These are phyloP conservation scores for Suhomyces kilbournensis DNA, from an alignment of 805 yeast species.

Conservation along the genomic window DNA sequence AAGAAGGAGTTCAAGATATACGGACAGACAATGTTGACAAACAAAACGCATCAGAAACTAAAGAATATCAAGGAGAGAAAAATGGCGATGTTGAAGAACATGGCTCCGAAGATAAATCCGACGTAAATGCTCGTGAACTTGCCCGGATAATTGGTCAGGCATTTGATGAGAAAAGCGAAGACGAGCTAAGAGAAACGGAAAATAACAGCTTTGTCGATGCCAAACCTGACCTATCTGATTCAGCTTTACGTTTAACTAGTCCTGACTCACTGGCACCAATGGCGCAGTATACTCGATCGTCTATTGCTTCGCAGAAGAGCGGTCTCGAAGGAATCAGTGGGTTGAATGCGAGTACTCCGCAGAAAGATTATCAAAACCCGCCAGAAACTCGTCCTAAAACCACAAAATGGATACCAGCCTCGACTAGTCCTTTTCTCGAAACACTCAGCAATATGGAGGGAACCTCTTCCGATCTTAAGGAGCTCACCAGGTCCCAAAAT, in stretches of 20 bases:
- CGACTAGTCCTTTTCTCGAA: constrained; percentile 12
- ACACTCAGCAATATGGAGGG: constrained; percentile 28
- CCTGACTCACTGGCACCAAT: constrained; percentile 5
- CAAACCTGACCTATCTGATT: background rate
- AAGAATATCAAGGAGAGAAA: background rate
- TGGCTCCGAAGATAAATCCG: background rate
- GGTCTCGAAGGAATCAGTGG: constrained; percentile 3
- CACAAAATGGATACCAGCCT: constrained; percentile 8
- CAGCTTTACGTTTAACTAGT: background rate
- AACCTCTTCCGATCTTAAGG: constrained; percentile 32
- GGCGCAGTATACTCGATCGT: constrained; percentile 8
- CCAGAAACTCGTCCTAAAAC: background rate
- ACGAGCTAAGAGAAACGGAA: background rate
- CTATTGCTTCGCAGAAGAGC: background rate
- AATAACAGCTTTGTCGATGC: background rate
- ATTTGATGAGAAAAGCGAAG: background rate
- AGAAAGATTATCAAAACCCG: constrained; percentile 1
- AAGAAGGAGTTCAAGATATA: background rate
- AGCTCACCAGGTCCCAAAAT: constrained; percentile 33
- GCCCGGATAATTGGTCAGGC: background rate
- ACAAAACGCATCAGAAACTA: background rate
- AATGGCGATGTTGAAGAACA: background rate
- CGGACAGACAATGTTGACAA: background rate
- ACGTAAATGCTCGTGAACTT: background rate
- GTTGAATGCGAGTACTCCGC: constrained; percentile 17